Evolutionary conservation across 140 eudicot species (phyloP), one percentile per base, ranked within the genome.

Genomic region (Flaveria floridana): DNA sequence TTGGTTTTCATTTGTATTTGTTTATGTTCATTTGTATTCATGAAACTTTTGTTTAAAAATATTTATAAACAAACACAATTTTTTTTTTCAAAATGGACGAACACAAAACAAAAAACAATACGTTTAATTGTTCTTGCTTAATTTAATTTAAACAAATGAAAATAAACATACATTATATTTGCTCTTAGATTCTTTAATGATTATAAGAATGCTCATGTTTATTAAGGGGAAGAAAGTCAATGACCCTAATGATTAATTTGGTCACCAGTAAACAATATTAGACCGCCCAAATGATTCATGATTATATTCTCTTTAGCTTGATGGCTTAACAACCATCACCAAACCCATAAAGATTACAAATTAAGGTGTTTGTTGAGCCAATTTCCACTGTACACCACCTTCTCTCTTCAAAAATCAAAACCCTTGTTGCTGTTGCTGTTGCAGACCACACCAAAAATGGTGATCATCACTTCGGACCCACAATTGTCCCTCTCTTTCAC

Each of bases 401-500:
- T 42, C 30, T 7, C 55, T 48, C 42, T 68, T 16, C 41, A 68
- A 39, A 16, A 6, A 34, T 34, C 41, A 34, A 34, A 34, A 34
- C 41, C 41, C 41, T 34, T 34, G 41, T 34, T 34, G 7, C 7
- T 34, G 41, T 34, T 34, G 41, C 82, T 78, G 77, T 71, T 71
- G 34, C 72, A 78, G 57, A 78, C 66, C 82, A 78, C 82, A 70
- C 82, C 81, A 67, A 76, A 55, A 66, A 55, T 37, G 44, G 16
- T 12, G 19, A 75, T 55, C 28, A 77, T 71, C 82, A 70, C 46
- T 20, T 61, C 51, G 80, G 74, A 67, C 85, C 86, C 86, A 82
- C 82, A 57, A 37, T 6, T 77, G 67, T 77, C 79, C 20, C 47
- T 34, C 74, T 44, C 20, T 76, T 52, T 42, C 21, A 51, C 75